Evolutionary conservation across 1,139 yeast genomes (phyloP), one percentile per base, ranked within the genome.

Genomic region (Williopsis jadinii): DNA sequence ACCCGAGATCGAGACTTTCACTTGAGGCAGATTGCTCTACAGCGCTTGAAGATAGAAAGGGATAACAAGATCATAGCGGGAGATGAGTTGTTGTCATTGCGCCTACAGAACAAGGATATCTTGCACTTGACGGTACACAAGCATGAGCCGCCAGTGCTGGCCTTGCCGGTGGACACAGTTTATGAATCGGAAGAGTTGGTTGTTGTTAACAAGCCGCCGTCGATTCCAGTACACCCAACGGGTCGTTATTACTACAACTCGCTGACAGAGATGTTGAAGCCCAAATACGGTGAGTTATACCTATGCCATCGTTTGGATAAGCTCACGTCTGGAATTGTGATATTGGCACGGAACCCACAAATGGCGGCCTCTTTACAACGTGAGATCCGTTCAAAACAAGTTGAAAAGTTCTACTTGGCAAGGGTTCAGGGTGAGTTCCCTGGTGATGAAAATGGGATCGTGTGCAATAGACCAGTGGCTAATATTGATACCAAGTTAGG

Each of bases 221-320:
- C 98, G 0, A 76, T 92, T 4, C 97, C 99, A 0, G 97, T 84
- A 1, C 98, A 92, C 60, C 98, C 99, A 1, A 84, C 97, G 0
- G 99, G 98, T 0, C 68, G 97, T 44, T 92, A 81, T 63, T 68
- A 95, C 45, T 87, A 77, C 63, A 92, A 92, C 59, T 79, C 96
- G 1, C 77, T 90, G 12, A 86, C 95, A n/a, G 85, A 83, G 59
- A 78, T 87, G 14, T 63, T 90, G 48, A 80, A 84, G 57, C 24
- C 30, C 5, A 13, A 13, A 10, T 27, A 31, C 11, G 32, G 28
- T 9, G 90, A 87, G 47, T 59, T 68, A 41, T 82, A 82, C 0
- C 67, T 70, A 36, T 88, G 97, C 58, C 92, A 92, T 58, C 70
- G 99, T 42, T 67, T 94, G 26, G 99, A 94, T 60, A 67, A 96